Percentiles rank a stretch among this genome's conserved stretches.
phyloP scores from a whole-genome alignment of 2,329 filamentous ascomycete species.

The Curvularia lunata region DNA sequence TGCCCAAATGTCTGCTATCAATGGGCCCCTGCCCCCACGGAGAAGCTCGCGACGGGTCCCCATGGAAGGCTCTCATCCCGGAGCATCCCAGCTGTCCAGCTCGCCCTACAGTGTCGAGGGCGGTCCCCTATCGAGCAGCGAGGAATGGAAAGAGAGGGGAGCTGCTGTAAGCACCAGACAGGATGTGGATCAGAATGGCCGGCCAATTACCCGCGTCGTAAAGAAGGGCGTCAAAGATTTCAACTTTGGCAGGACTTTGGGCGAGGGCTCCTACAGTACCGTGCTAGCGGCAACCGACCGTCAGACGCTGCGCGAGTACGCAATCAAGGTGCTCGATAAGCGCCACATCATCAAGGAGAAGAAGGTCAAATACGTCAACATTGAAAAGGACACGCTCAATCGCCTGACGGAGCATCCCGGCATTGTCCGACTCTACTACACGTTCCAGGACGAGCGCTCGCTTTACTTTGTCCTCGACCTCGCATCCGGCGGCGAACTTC shows the following conservation, averaged over 20 bases:
- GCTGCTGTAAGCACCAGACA: conserved; percentile 84
- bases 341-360: conserved; percentile 99
- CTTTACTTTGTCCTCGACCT: conserved; percentile 96
- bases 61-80: conserved; percentile 51
- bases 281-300: conserved; percentile 92
- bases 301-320: conserved; percentile 93
- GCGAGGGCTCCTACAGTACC: conserved; percentile 97
- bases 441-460: conserved; percentile 95
- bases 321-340: conserved; percentile 97
- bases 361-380: conserved; percentile 99
- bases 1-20: conserved; percentile 60
- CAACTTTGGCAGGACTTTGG: conserved; percentile 85
- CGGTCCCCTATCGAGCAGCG: conserved; percentile 69
- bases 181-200: conserved; percentile 84
- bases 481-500: conserved; percentile 87
- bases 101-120: conserved; percentile 63
- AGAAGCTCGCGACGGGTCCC: conserved; percentile 76
- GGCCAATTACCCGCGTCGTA: conserved; percentile 79
- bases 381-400: conserved; percentile 97
- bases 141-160: conserved; percentile 95
- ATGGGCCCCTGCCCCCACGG: conserved; percentile 73
- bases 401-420: conserved; percentile 94
- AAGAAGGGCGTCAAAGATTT: conserved; percentile 99
- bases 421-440: conserved; percentile 96
- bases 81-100: conserved; percentile 34